Base-by-base conservation (phyloP, 1,284 basidiomycete species). In the Dichomitus squalens region DNA sequence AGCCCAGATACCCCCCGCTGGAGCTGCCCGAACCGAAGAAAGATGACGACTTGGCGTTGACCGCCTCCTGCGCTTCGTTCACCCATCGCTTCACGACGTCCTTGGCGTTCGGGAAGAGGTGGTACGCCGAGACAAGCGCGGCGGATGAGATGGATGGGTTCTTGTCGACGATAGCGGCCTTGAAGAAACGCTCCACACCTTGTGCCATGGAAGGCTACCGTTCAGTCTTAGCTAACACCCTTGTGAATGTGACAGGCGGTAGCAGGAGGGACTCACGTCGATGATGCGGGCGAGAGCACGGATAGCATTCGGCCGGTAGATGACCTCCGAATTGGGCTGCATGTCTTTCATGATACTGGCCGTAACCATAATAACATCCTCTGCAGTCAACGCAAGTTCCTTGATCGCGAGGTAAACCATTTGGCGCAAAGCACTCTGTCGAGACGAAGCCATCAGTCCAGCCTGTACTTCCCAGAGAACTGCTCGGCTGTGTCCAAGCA, bases 271-370 rank as follows among this genome's bases (percentile, higher is more conserved):
- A 64, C 59, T 64, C 55, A 96, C 95, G 74, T 99, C 97, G 68
- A 98, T 97, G 72, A 99, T 96, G 58, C 95, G 85, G 75, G 95
- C 96, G 16, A 99, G 82, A 4, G 96, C 95, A 67, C 97, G 88
- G 66, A 99, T 99, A 31, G 97, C 93, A 74, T 99, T 99, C 38
- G 97, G 94, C 58, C 97, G 85, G 77, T 99, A 99, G 65, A 99
- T 95, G 70, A 98, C 96, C 74, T 99, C 97, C 51, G 95, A 91
- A 73, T 98, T 98, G 51, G 96, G 93, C 72, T 99, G 96, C 94
- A 99, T 99, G 72, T 99, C 96, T 81, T 99, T 99, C 96, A 98
- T 98, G 75, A 99, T 99, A 71, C 95, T 98, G 70, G 93, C 95
- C 6, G 97, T 99, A 66, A 98, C 96, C 95, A 99, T 99, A 70